Percentiles rank a stretch among this genome's conserved stretches.
Evolutionary conservation across 176 grass and related monocot species (phyloP).

Genomic region (Thalia dealbata): DNA sequence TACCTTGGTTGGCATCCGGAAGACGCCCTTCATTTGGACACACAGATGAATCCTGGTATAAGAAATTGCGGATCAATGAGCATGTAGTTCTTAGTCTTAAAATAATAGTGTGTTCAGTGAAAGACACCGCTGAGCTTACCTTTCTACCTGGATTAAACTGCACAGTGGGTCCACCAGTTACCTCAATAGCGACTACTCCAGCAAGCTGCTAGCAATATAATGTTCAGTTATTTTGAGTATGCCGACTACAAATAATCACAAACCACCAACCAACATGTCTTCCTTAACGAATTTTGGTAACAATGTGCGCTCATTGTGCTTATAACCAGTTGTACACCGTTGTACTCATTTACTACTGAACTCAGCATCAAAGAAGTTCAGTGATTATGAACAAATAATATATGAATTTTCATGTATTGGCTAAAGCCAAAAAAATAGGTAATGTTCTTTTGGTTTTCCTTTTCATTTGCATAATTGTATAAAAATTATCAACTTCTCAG

Average conservation of each 20-base stretch:
- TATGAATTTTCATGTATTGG: background rate
- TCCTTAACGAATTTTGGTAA: too few relatives aligned
- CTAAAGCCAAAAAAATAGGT: background rate
- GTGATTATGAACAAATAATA: background rate
- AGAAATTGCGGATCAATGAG: background rate
- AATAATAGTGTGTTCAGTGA: background rate
- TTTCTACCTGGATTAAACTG: conserved; percentile 53
- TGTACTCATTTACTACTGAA: background rate
- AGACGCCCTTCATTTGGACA: conserved; percentile 46
- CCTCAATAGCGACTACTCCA: conserved; percentile 59
- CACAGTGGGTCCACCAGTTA: conserved; percentile 52
- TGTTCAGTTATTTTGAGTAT: background rate
- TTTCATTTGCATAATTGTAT: background rate
- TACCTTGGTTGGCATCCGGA: conserved; percentile 58
- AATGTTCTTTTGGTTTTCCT: background rate
- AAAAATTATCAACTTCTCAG: too few relatives aligned
- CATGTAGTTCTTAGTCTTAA: too few relatives aligned
- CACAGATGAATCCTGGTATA: conserved; percentile 37
- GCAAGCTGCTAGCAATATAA: conserved; percentile 33
- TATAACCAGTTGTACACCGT: too few relatives aligned
- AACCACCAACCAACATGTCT: too few relatives aligned
- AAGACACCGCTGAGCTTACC: conserved; percentile 15
- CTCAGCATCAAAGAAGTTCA: background rate
- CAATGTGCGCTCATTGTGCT: too few relatives aligned
- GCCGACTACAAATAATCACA: background rate